Conservation (phyloP, 495 filamentous ascomycete genomes). For the Amphirosellinia nigrospora region DNA sequence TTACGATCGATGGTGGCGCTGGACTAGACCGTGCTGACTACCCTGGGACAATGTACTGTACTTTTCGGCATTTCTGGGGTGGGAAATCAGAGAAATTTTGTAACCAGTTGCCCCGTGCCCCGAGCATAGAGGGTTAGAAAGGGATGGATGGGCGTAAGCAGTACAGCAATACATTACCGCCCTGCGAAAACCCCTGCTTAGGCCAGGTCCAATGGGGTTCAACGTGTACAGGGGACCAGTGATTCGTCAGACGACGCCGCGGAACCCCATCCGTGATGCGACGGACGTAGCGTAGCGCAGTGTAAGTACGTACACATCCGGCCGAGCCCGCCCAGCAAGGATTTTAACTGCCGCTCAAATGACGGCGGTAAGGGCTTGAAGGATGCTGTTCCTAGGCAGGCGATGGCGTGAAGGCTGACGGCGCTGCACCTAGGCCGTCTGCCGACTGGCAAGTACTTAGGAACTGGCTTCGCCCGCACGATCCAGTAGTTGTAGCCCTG, state of each 20-base stretch:
- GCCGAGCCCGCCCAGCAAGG: constrained; percentile 4
- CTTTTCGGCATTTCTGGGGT: constrained; percentile 5
- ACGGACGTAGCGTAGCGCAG: too few species aligned
- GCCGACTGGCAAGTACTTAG: constrained; percentile 3
- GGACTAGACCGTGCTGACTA: constrained; percentile 3
- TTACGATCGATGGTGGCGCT: not conserved
- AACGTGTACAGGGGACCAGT: not conserved
- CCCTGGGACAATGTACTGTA: not conserved
- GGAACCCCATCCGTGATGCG: constrained; percentile 16
- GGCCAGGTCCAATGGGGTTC: constrained; percentile 12
- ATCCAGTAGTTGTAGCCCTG: not conserved
- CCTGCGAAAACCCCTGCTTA: not conserved
- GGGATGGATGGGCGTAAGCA: not conserved
- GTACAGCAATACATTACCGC: not conserved
- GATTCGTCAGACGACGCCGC: constrained; percentile 13
- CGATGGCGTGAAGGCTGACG: not conserved
- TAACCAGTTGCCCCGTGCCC: not conserved
- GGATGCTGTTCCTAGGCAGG: not conserved
- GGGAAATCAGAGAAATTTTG: not conserved
- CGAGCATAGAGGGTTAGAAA: not conserved
- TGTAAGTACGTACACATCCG: not conserved
- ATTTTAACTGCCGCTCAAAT: constrained; percentile 4
- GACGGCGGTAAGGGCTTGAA: constrained; percentile 6
- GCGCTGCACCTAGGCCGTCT: not conserved
- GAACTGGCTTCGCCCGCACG: not conserved